Evolutionary conservation across 306 rosid genomes (phyloP).

Genomic region (Aeschynomene evenia): DNA sequence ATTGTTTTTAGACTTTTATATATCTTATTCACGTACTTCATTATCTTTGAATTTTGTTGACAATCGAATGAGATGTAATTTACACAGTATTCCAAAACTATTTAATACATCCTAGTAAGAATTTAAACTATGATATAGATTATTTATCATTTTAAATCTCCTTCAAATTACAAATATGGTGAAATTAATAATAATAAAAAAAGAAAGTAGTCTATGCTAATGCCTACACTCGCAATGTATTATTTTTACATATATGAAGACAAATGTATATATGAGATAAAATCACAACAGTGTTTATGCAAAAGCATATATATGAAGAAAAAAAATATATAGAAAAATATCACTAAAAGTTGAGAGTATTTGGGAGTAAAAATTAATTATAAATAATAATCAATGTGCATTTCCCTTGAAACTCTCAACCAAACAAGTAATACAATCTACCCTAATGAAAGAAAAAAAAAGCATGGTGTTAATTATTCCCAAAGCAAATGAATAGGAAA

Average conservation of each 20-base stretch:
- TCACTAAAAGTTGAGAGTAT: conserved; percentile 10
- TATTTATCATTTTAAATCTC: not conserved
- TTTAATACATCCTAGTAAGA: too few species aligned
- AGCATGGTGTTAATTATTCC: conserved; percentile 28
- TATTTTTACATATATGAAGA: conserved; percentile 21
- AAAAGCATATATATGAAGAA: conserved; percentile 17
- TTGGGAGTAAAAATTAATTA: not conserved
- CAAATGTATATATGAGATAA: not conserved
- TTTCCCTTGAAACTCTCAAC: conserved; percentile 19
- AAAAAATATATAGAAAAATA: conserved; percentile 18
- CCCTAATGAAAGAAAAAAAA: conserved; percentile 18
- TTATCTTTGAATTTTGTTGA: too few species aligned
- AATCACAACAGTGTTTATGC: conserved; percentile 22
- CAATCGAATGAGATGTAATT: too few species aligned
- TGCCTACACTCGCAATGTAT: conserved; percentile 17
- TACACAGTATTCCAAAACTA: too few species aligned
- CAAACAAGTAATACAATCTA: conserved; percentile 24
- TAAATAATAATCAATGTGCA: not conserved
- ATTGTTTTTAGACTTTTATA: too few species aligned
- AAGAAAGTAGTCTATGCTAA: conserved; percentile 2
- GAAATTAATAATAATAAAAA: not conserved
- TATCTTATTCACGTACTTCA: too few species aligned
- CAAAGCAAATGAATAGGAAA: conserved; percentile 15
- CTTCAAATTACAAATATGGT: not conserved
- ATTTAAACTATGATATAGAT: too few species aligned